Percentiles rank a stretch among this genome's conserved stretches.
Evolutionary conservation across 2,329 filamentous ascomycete species (phyloP).

Genomic region (Nemania diffusa): DNA sequence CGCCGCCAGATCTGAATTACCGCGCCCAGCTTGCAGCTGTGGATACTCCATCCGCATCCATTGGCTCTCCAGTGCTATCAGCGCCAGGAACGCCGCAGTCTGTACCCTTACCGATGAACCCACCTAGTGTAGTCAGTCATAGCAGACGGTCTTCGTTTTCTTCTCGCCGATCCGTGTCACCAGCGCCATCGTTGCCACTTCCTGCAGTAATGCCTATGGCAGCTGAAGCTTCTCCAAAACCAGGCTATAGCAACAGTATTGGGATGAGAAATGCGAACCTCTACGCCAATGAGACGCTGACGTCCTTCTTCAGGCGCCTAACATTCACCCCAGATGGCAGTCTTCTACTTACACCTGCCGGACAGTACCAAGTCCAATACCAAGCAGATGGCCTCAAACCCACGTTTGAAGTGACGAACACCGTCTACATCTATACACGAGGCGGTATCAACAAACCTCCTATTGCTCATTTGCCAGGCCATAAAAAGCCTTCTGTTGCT

Average conservation of each 20-base stretch:
- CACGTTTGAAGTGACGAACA: conserved; percentile 90
- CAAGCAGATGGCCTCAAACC: conserved; percentile 72
- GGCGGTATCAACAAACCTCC: conserved; percentile 97
- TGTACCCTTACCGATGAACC: conserved; percentile 93
- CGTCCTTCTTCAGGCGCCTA: conserved; percentile 93
- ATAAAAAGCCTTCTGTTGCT: conserved; percentile 97
- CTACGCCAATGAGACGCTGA: conserved; percentile 96
- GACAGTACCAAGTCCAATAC: conserved; percentile 89
- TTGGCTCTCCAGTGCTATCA: conserved; percentile 87
- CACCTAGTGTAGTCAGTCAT: conserved; percentile 86
- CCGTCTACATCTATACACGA: conserved; percentile 96
- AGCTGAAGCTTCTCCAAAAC: conserved; percentile 87
- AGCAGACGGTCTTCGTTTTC: conserved; percentile 96
- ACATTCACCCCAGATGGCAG: conserved; percentile 97
- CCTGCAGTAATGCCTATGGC: conserved; percentile 96
- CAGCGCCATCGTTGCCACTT: conserved; percentile 90
- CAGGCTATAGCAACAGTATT: conserved; percentile 64
- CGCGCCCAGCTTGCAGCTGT: conserved; percentile 71
- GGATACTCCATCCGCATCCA: conserved; percentile 61
- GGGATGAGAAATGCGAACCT: conserved; percentile 86
- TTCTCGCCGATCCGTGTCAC: conserved; percentile 86
- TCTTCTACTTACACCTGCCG: conserved; percentile 90
- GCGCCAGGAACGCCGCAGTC: conserved; percentile 94
- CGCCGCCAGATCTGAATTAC: conserved; percentile 81
- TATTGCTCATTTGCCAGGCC: conserved; percentile 91